Base-by-base conservation (phyloP, 2,329 filamentous ascomycete genomes). In the Aspergillus flavus region DNA sequence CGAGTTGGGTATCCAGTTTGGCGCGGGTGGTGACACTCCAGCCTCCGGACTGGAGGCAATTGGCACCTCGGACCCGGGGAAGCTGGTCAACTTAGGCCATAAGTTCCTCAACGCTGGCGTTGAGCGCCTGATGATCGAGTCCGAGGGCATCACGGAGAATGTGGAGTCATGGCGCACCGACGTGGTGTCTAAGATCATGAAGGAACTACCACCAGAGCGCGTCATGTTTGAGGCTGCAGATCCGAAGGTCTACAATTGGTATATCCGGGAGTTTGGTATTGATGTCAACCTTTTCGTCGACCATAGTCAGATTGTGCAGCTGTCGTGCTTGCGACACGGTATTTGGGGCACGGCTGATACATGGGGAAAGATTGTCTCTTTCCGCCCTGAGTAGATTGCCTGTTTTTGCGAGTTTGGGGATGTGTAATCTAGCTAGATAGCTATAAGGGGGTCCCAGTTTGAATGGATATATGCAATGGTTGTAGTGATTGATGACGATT, bases 141-240 rank as follows among this genome's bases (percentile, higher is more conserved):
- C 83, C n/a, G 84, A 86, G 72, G 84, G 84, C 0, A 86, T 87
- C 66, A 86, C 84, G 0, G 84, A 86, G 75, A 86, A 86, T 58
- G 83, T 86, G 7, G 76, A 73, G 58, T 77, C 72, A 10, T 86
- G 85, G 85, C 75, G 83, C 61, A 86, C 83, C 3, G 84, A 86
- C 66, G 83, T 86, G 3, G 84, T 86, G 19, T 83, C 83, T 46
- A 72, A 73, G 32, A 84, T 86, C 50, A 75, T 86, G 73, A 79
- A 80, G 58, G 83, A 85, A 55, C 61, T 86, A 23, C 83, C 83
- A 0, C 64, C 75, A 12, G 84, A 86, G 64, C 82, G 80, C 23
- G 82, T 86, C 61, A 87, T 87, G 84, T 86, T 87, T 68, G 84
- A 87, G 71, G 84, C 84, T 6, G 85, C 84, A 1, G 84, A 87